These are phyloP conservation scores for Periconia macrospinosa DNA, from an alignment of 2,329 filamentous ascomycete genomes.

Conservation along the genomic window DNA sequence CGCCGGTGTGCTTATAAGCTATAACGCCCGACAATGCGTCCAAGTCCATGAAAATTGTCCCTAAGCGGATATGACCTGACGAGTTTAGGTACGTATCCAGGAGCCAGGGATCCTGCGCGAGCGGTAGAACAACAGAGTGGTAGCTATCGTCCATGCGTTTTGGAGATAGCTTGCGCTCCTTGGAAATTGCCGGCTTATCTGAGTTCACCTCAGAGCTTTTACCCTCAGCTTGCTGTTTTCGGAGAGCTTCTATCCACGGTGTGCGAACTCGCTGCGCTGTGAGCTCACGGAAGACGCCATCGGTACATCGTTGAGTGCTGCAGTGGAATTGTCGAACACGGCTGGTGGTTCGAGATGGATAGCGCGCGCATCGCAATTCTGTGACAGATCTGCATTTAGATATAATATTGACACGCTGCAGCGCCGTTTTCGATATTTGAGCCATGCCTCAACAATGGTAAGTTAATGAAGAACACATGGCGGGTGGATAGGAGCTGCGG, in stretches of 20 bases:
- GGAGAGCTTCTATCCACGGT: slow-evolving; percentile 70
- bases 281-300: slow-evolving; percentile 63
- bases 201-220: slow-evolving; percentile 32
- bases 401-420: slow-evolving; percentile 16
- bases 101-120: slow-evolving; percentile 75
- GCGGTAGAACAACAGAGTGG: slow-evolving; percentile 67
- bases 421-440: slow-evolving; percentile 16
- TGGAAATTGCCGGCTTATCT: slow-evolving; percentile 38
- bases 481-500: slow-evolving; percentile 3
- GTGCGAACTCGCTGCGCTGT: slow-evolving; percentile 53
- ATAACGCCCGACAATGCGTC: slow-evolving; percentile 77
- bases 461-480: neutral
- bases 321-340: slow-evolving; percentile 21
- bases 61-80: slow-evolving; percentile 71
- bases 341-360: neutral
- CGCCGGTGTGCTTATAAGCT: slow-evolving; percentile 71
- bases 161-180: slow-evolving; percentile 61
- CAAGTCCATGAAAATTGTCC: slow-evolving; percentile 77
- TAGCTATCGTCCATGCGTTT: slow-evolving; percentile 74
- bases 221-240: slow-evolving; percentile 50
- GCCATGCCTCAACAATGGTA: slow-evolving; percentile 20
- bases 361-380: slow-evolving; percentile 7
- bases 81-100: slow-evolving; percentile 78
- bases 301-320: slow-evolving; percentile 42
- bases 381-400: slow-evolving; percentile 3